Base-by-base conservation (phyloP, 139 green algal species). In the Haematococcus sp. region DNA sequence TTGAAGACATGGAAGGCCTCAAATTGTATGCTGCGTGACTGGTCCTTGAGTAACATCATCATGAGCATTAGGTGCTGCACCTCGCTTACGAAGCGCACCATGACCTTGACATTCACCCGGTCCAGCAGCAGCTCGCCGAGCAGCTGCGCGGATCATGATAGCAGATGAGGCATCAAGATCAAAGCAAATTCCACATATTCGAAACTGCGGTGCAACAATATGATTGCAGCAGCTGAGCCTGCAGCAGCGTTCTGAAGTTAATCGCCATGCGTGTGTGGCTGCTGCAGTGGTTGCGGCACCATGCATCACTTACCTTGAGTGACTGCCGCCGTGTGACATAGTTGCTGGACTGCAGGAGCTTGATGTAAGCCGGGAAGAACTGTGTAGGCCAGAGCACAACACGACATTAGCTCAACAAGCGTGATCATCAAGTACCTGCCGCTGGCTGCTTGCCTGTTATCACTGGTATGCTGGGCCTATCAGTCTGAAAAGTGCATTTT, bases 1-100 rank as follows among this genome's bases (percentile, higher is more conserved):
- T 98, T 98, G 88, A 98, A 98, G 0, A 98, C 92, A 79, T 98
- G 94, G 81, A 98, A 98, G 0, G 94, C 94, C 84, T 98, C 94
- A 72, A 91, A 98, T 84, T 98, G 94, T 52, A 98, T 98, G 86
- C 74, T 93, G 4, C 87, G 78, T 17, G 83, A 91, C n/a, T 80
- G 77, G 77, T 97, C 93, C 77, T 91, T 94, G 25, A 98, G 84
- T 74, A 98, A 81, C 54, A 89, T 91, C 94, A 98, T 98, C 84
- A 98, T 94, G 34, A 90, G 83, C 82, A 93, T 94, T 13, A 98
- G 88, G 86, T 98, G 93, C 49, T 89, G 80, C 46, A 86, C 79
- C 40, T 97, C 88, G 22, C 70, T 76, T 32, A 98, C 95, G 81
- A 97, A 98, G 56, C 81, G 79, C 78, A 97, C 87, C 90, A 97